Conservation (phyloP, 2,329 filamentous ascomycete genomes). For the Stagonosporopsis vannaccii region DNA sequence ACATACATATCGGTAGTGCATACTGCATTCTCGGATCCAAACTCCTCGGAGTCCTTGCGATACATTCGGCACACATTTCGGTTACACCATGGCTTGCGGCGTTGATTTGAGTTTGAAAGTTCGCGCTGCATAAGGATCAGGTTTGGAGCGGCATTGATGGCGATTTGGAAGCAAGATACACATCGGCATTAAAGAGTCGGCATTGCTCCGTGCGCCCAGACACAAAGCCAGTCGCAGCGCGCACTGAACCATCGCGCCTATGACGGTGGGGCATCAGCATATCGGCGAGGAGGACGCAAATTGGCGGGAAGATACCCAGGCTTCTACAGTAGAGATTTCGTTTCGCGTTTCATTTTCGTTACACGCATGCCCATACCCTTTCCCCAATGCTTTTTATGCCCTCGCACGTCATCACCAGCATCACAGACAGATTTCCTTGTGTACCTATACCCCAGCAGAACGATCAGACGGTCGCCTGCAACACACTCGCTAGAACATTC, state of each 20-base stretch:
- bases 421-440: constrained; percentile 18
- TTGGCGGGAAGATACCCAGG: constrained; percentile 16
- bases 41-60: constrained; percentile 17
- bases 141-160: constrained; percentile 15
- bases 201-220: neutral
- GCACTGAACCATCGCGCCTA: neutral
- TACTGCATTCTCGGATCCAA: constrained; percentile 15
- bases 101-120: constrained; percentile 11
- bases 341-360: constrained; percentile 15
- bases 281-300: constrained; percentile 8
- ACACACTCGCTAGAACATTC: constrained; percentile 20
- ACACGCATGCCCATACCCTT: constrained; percentile 14
- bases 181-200: constrained; percentile 1
- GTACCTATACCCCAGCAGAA: constrained; percentile 15
- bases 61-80: constrained; percentile 13
- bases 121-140: constrained; percentile 11
- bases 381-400: constrained; percentile 5
- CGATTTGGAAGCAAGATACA: constrained; percentile 11
- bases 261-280: neutral
- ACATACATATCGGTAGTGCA: constrained; percentile 8
- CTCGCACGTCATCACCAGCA: constrained; percentile 11
- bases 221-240: neutral
- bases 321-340: constrained; percentile 14
- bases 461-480: constrained; percentile 7
- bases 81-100: constrained; percentile 19